Percentiles rank a stretch among this genome's conserved stretches.
Conservation (phyloP, 1,284 basidiomycete genomes). For the Sanghuangporus baumii region DNA sequence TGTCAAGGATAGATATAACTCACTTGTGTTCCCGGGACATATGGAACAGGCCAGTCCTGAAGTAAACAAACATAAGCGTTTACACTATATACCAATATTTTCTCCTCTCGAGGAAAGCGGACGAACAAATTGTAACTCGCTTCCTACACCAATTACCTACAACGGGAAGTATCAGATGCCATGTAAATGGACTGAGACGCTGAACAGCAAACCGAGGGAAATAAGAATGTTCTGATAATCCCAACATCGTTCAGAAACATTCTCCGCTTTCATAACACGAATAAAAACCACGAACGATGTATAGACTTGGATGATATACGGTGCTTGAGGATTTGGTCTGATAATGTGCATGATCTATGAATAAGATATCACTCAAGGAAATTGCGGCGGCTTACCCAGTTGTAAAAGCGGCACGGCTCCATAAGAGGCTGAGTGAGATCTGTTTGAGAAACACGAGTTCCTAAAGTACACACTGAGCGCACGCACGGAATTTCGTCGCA, state of each 20-base stretch:
- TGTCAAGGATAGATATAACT: conserved; percentile 11
- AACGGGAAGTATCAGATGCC: background rate
- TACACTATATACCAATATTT: background rate
- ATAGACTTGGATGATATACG: conserved; percentile 57
- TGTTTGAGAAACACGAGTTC: conserved; percentile 14
- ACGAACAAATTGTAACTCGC: conserved; percentile 42
- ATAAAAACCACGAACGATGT: conserved; percentile 41
- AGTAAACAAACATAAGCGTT: background rate
- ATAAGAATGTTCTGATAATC: conserved; percentile 26
- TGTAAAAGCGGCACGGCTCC: conserved; percentile 13
- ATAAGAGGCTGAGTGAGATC: background rate
- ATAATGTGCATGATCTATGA: background rate
- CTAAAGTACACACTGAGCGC: conserved; percentile 33
- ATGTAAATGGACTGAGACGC: background rate
- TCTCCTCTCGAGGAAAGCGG: background rate
- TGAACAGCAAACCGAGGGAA: conserved; percentile 35
- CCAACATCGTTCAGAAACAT: background rate
- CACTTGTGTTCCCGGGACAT: conserved; percentile 48
- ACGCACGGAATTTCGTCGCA: conserved; percentile 44
- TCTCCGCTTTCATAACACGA: background rate
- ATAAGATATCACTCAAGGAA: background rate
- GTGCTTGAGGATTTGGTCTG: conserved; percentile 46
- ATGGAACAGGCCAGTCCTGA: conserved; percentile 54
- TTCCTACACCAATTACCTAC: conserved; percentile 42
- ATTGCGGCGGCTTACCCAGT: background rate